Base-by-base conservation (phyloP, 2,329 filamentous ascomycete genomes). In the Blastomyces silverae region DNA sequence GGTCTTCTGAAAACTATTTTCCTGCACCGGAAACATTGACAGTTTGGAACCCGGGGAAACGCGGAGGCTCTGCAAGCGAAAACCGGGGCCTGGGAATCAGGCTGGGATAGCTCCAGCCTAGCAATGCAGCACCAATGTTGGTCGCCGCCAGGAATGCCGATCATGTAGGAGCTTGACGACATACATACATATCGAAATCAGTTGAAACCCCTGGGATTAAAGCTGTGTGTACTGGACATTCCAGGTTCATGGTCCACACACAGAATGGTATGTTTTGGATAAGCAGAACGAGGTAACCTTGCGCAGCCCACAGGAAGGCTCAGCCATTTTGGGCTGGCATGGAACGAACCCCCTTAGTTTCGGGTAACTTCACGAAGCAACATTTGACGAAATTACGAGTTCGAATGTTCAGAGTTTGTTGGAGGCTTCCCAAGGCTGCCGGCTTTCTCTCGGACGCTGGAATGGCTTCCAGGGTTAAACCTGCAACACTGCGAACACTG, bases 31-130 rank as follows among this genome's bases (percentile, higher is more conserved):
- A 13, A 52, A 22, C n/a, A 25, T 52, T 11, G 22, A 28, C 10
- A 25, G 20, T n/a, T 46, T 46, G 20, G 44, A 46, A 3, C 8
- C 48, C 3, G 48, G 22, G 22, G 22, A 52, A 52, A 52, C 5
- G 48, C 44, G 48, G 48, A 52, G 31, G 15, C 17, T 20, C 2
- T 37, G 53, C 28, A 37, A 28, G 15, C 53, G 53, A 37, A 8
- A 22, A 0, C 53, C 28, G 5, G 53, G 53, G 17, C 5, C 31
- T 44, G 42, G 42, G 42, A 20, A 44, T 44, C 42, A 44, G 3
- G 42, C 53, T 56, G 53, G 53, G 34, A 56, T 56, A 56, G 53
- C 53, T 22, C 53, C 17, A 34, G 34, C 6, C 53, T 56, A 56
- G 31, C 28, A 28, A 56, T 56, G 53, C 53, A 56, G 15, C 28